Base-by-base conservation (phyloP, 2,329 filamentous ascomycete genomes). In the Fusarium denticulatum region DNA sequence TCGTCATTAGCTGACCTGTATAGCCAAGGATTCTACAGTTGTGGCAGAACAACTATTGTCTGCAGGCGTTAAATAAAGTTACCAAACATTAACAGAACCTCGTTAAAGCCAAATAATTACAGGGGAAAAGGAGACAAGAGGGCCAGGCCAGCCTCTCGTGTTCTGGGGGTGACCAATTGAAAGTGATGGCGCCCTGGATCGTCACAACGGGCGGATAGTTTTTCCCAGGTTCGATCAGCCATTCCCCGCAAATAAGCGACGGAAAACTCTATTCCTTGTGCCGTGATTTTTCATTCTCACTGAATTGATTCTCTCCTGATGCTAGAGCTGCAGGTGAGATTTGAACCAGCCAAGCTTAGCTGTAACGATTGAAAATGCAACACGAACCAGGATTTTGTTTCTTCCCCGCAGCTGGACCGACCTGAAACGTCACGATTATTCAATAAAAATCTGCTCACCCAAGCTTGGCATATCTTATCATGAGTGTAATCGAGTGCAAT, bases 391-490 rank as follows among this genome's bases (percentile, higher is more conserved):
- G 60, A 50, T 24, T 32, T 28, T 28, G 20, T 64, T 50, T 34
- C 22, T 47, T 4, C 67, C 69, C 63, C 67, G 57, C 53, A 71
- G 26, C 55, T 32, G 37, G 34, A 14, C 26, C 11, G 45, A 30
- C 22, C 36, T 37, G 53, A 20, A 60, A 57, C 66, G 70, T 73
- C 70, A 73, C 57, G 3, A 73, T 73, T 67, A 67, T 60, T 57
- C 50, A 60, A 71, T 59, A 22, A 11, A 39, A 42, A 45, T 47
- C 42, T 49, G 32, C 30, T 22, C 28, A 34, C 8, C 2, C 34
- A 8, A 22, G 3, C 69, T 70, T 73, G 55, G 55, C 50, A 26
- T 69, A 36, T 52, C 49, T 11, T n/a, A 26, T 26, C 32, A 28
- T 52, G 30, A 28, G 67, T 58, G 45, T 24, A 34, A 28, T 22